A percentile compares a stretch with the other conserved stretches of the same genome.
These are phyloP conservation scores for Fusarium kyushuense DNA, from an alignment of 2,329 filamentous ascomycete species.

Conservation along the genomic window DNA sequence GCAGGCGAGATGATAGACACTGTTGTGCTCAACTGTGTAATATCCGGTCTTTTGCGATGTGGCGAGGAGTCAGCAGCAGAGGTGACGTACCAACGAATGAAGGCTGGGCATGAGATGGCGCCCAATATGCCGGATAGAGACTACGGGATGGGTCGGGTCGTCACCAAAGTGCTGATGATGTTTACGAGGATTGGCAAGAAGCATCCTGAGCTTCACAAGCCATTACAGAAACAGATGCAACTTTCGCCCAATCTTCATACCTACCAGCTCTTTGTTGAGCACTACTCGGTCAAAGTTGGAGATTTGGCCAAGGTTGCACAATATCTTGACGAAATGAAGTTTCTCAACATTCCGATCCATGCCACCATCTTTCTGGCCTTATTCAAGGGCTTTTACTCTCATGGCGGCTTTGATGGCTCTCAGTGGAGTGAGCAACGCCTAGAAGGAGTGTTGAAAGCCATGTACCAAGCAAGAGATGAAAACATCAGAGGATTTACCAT, in stretches of 20 bases:
- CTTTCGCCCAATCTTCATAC: constrained; percentile 82
- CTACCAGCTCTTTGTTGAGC: constrained; percentile 81
- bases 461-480: constrained; percentile 67
- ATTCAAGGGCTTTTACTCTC: constrained; percentile 82
- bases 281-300: constrained; percentile 77
- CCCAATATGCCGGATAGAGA: constrained; percentile 58
- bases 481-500: constrained; percentile 62
- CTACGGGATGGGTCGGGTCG: constrained; percentile 61
- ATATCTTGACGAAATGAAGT: constrained; percentile 84
- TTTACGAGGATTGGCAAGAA: constrained; percentile 66
- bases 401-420: constrained; percentile 74
- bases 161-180: constrained; percentile 69
- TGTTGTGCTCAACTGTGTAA: constrained; percentile 85
- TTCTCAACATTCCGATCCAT: constrained; percentile 74
- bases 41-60: constrained; percentile 79
- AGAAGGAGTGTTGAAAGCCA: constrained; percentile 73
- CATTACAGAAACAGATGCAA: constrained; percentile 71
- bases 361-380: constrained; percentile 83
- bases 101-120: constrained; percentile 63
- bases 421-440: constrained; percentile 81
- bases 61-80: constrained; percentile 83
- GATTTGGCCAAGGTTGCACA: constrained; percentile 77
- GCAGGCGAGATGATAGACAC: constrained; percentile 91
- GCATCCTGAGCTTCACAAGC: constrained; percentile 65
- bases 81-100: constrained; percentile 87